Conservation (phyloP, 2,329 filamentous ascomycete genomes). For the Sphaerostilbella broomeana region DNA sequence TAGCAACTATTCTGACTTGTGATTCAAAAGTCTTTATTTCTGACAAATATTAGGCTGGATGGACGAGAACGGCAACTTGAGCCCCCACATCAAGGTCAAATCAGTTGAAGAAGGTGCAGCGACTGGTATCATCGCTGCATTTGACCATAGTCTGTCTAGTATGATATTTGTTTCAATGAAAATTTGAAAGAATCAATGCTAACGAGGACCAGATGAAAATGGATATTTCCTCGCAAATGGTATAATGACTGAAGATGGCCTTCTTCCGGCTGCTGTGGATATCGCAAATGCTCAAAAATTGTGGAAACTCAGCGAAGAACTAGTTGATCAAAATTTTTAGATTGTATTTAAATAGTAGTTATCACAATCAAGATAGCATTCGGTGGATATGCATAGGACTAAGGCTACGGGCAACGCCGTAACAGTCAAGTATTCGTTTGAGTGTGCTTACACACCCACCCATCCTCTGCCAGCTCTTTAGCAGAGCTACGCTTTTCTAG, state of each 20-base stretch:
- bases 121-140: conserved; percentile 2
- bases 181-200: background rate
- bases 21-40: no score
- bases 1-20: background rate
- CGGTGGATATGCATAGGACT: no score
- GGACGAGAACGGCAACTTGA: conserved; percentile 2
- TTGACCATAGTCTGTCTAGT: conserved; percentile 2
- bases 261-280: background rate
- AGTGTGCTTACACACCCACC: no score
- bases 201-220: background rate
- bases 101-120: conserved; percentile 1
- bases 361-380: no score
- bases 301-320: background rate
- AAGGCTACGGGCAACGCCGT: no score
- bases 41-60: background rate
- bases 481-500: no score
- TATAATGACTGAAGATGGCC: background rate
- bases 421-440: no score
- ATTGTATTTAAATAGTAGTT: no score
- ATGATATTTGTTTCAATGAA: no score
- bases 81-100: conserved; percentile 2
- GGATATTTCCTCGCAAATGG: conserved; percentile 4
- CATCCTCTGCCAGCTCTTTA: no score
- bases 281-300: background rate
- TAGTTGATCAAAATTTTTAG: background rate